Conservation (phyloP, 2,329 filamentous ascomycete genomes). For the Xylariaceae sp. region DNA sequence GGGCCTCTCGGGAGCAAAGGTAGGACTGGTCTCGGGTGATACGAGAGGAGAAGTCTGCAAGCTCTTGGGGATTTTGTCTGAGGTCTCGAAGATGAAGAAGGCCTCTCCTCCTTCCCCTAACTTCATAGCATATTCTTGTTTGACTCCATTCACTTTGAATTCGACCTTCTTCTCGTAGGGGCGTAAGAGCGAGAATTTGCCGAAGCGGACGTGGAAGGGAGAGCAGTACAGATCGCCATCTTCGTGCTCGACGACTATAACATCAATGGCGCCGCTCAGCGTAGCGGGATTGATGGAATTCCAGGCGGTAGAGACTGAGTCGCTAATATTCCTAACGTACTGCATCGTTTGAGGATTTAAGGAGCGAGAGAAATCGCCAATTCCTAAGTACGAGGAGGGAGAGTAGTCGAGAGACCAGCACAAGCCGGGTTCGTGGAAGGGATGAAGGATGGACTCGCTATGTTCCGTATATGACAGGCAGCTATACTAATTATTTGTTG, state of each 20-base stretch:
- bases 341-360: conserved; percentile 69
- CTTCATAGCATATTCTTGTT: conserved; percentile 97
- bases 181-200: conserved; percentile 94
- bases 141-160: conserved; percentile 90
- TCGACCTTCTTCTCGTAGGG: conserved; percentile 99
- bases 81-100: conserved; percentile 98
- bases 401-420: conserved; percentile 4
- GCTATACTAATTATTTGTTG: conserved; percentile 12
- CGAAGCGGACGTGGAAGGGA: conserved; percentile 97
- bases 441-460: conserved; percentile 11
- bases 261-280: conserved; percentile 96
- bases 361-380: background rate
- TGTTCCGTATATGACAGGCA: background rate
- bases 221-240: conserved; percentile 91
- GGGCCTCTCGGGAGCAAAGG: conserved; percentile 59
- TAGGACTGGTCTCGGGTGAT: conserved; percentile 86
- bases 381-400: background rate
- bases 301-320: conserved; percentile 97
- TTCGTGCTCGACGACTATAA: conserved; percentile 96
- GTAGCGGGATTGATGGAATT: conserved; percentile 99
- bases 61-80: conserved; percentile 87
- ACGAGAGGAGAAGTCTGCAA: conserved; percentile 94
- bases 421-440: background rate
- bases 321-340: conserved; percentile 95
- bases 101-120: conserved; percentile 96